phyloP scores from a whole-genome alignment of 768 basidiomycete species.

The Rhizopogon vesiculosus region DNA sequence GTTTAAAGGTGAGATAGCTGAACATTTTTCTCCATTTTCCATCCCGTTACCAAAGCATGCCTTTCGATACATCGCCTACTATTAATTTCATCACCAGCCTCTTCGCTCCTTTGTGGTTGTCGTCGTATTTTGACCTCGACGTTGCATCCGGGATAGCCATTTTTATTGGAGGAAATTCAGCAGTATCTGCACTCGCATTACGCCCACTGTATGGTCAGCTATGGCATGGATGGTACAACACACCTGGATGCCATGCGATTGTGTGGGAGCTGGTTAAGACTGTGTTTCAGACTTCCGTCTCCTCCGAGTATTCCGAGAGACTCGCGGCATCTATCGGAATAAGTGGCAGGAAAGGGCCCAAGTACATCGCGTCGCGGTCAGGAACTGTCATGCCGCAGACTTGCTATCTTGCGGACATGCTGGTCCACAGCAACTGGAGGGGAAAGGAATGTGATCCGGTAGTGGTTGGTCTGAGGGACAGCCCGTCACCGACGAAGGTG shows the following conservation, averaged over 20 bases:
- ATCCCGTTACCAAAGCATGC: background rate
- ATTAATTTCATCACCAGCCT: background rate
- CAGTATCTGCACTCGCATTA: constrained; percentile 23
- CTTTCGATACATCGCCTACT: background rate
- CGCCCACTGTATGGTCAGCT: constrained; percentile 22
- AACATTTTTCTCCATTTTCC: background rate
- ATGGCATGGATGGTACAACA: constrained; percentile 31
- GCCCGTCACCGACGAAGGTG: constrained; percentile 10
- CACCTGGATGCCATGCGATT: constrained; percentile 25
- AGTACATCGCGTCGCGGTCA: constrained; percentile 69
- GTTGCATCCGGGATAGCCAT: constrained; percentile 14
- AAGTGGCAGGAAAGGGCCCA: constrained; percentile 37
- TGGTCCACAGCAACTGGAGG: background rate
- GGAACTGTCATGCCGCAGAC: constrained; percentile 44
- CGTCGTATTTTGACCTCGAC: constrained; percentile 10
- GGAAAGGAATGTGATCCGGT: constrained; percentile 9
- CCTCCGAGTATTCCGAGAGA: constrained; percentile 9
- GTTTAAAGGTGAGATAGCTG: background rate
- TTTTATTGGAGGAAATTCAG: constrained; percentile 28
- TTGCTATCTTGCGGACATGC: constrained; percentile 56
- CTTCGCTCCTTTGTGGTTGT: background rate
- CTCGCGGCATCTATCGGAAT: constrained; percentile 15
- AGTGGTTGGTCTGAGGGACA: background rate
- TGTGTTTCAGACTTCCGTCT: constrained; percentile 13
- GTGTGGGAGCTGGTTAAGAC: constrained; percentile 14